Conservation (phyloP, 2,329 filamentous ascomycete genomes). For the Tricladium varicosporioides region DNA sequence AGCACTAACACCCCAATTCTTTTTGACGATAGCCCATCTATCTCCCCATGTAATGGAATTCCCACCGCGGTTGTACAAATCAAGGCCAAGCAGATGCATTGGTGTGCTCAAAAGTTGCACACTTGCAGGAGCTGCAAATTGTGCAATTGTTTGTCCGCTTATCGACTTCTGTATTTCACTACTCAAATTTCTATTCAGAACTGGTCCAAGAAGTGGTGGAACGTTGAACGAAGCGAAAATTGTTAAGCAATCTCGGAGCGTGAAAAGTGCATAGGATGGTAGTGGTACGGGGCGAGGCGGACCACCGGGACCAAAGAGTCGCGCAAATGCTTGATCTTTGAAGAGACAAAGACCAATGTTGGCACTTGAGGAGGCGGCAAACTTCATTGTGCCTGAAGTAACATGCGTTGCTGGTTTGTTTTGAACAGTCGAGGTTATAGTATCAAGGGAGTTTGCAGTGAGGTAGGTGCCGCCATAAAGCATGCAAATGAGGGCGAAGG, state of each 20-base stretch:
- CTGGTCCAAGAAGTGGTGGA: conserved; percentile 73
- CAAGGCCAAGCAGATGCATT: conserved; percentile 79
- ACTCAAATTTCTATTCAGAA: conserved; percentile 54
- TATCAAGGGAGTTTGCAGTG: conserved; percentile 86
- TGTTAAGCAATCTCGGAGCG: conserved; percentile 78
- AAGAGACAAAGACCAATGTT: conserved; percentile 86
- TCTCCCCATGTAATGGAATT: conserved; percentile 48
- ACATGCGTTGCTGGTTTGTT: conserved; percentile 58
- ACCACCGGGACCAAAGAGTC: conserved; percentile 69
- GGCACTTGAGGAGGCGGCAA: conserved; percentile 73
- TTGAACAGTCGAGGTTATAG: conserved; percentile 62
- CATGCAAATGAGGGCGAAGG: conserved; percentile 67
- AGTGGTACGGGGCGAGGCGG: conserved; percentile 59
- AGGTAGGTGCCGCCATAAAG: conserved; percentile 89
- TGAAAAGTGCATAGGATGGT: conserved; percentile 75
- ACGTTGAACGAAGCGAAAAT: conserved; percentile 93
- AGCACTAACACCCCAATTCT: conserved; percentile 74
- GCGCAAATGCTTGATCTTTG: conserved; percentile 84
- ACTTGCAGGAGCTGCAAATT: conserved; percentile 76
- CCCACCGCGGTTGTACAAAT: conserved; percentile 73
- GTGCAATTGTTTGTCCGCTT: conserved; percentile 63
- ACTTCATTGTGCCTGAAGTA: conserved; percentile 76
- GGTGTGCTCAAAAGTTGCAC: conserved; percentile 81
- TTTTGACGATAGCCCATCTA: conserved; percentile 64
- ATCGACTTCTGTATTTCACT: conserved; percentile 50